Percentiles rank a stretch among this genome's conserved stretches.
These are phyloP conservation scores for Sisymbrium irio DNA, from an alignment of 345 rosid genomes.

Conservation along the genomic window DNA sequence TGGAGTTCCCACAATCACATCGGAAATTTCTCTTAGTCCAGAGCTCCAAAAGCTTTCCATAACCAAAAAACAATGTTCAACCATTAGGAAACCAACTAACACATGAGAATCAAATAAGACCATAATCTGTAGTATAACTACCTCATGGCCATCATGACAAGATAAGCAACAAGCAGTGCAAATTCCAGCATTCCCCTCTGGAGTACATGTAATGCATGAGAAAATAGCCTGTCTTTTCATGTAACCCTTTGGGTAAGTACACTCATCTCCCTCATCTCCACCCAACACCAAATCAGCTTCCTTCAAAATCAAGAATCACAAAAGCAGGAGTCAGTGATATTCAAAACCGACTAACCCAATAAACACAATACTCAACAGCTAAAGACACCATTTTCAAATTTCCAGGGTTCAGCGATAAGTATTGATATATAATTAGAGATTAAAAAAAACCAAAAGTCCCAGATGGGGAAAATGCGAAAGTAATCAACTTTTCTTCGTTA, in stretches of 20 bases:
- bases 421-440: too few species aligned
- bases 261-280: constrained; percentile 93
- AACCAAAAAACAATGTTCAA: constrained; percentile 12
- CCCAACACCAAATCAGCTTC: constrained; percentile 96
- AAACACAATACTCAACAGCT: too few species aligned
- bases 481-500: not conserved
- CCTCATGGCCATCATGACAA: constrained; percentile 98
- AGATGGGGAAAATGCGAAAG: not conserved
- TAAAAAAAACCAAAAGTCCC: too few species aligned
- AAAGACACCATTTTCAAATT: too few species aligned
- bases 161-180: constrained; percentile 96
- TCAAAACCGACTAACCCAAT: too few species aligned
- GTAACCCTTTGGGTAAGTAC: constrained; percentile 81
- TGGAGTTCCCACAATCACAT: constrained; percentile 97
- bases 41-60: constrained; percentile 68
- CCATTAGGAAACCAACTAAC: not conserved
- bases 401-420: not conserved
- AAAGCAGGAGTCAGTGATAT: not conserved
- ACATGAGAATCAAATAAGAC: not conserved
- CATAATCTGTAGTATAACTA: constrained; percentile 13
- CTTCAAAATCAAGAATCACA: constrained; percentile 39
- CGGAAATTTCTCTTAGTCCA: constrained; percentile 95
- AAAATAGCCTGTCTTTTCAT: constrained; percentile 94
- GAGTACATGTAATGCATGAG: constrained; percentile 89
- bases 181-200: constrained; percentile 87